Percentiles rank a stretch among this genome's conserved stretches.
Conservation (phyloP, 768 basidiomycete species). For the Suillus spraguei region DNA sequence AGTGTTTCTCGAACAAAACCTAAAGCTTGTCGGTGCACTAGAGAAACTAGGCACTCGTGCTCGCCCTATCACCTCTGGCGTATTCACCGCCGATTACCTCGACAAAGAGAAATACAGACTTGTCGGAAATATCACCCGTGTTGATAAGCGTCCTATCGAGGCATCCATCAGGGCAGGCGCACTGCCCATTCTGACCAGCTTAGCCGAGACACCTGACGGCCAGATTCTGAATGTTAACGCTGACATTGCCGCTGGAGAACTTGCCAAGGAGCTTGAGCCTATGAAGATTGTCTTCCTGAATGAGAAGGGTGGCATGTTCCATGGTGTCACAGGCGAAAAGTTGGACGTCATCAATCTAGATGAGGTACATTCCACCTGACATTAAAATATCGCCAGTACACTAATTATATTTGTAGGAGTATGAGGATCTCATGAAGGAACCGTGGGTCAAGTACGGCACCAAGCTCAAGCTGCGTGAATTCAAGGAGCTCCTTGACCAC, state of each 20-base stretch:
- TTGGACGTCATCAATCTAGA: constrained; percentile 96
- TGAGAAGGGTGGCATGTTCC: constrained; percentile 97
- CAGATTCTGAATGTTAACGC: constrained; percentile 99
- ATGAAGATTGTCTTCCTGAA: constrained; percentile 98
- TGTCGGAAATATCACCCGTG: constrained; percentile 92
- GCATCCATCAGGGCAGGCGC: constrained; percentile 96
- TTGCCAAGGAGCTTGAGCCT: constrained; percentile 97
- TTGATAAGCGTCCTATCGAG: constrained; percentile 96
- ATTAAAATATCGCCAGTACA: constrained; percentile 3
- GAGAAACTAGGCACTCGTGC: constrained; percentile 96
- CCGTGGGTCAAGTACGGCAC: constrained; percentile 99
- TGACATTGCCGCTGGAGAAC: constrained; percentile 96
- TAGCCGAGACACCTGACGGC: constrained; percentile 95
- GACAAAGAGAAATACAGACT: constrained; percentile 94
- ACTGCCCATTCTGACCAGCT: constrained; percentile 91
- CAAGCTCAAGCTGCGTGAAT: constrained; percentile 98
- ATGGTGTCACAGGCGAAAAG: constrained; percentile 96
- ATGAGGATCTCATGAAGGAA: constrained; percentile 95
- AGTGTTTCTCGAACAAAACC: constrained; percentile 97
- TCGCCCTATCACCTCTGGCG: constrained; percentile 95
- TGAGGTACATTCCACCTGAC: constrained; percentile 55
- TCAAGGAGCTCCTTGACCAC: constrained; percentile 98
- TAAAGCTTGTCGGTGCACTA: constrained; percentile 90
- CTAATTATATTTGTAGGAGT: constrained; percentile 60
- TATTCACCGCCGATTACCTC: constrained; percentile 96